Percentiles rank a stretch among this genome's conserved stretches.
Evolutionary conservation across 2,329 filamentous ascomycete genomes (phyloP).

Genomic region (Pestalotiopsis sp.): DNA sequence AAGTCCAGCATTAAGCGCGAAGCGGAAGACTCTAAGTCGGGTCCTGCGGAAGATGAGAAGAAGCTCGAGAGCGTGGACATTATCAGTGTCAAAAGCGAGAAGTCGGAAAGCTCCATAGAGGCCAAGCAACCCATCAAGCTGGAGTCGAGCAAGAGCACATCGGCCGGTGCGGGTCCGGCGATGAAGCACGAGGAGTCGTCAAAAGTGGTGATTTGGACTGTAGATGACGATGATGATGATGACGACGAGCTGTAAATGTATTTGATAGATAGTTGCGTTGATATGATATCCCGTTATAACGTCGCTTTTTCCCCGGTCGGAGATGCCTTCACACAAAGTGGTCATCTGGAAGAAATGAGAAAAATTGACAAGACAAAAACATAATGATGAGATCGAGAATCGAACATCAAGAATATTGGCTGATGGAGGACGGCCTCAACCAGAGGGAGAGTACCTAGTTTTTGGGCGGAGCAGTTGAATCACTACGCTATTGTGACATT

Average conservation of each 20-base stretch:
- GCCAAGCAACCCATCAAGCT: not conserved
- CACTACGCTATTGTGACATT: no score
- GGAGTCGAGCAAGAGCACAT: not conserved
- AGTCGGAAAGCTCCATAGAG: not conserved
- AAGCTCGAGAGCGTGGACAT: not conserved
- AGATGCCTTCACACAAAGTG: no score
- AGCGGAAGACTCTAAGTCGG: not conserved
- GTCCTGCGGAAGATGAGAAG: no score
- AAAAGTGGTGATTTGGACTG: conserved; percentile 16
- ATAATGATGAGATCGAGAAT: no score
- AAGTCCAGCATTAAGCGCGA: not conserved
- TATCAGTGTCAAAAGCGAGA: not conserved
- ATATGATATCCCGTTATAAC: not conserved
- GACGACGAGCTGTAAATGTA: conserved; percentile 10
- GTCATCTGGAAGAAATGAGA: no score
- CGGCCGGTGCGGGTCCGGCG: not conserved
- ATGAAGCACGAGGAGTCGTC: conserved; percentile 10
- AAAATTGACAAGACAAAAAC: no score
- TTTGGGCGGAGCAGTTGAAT: no score
- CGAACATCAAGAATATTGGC: no score
- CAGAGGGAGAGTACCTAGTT: no score
- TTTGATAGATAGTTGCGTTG: no score
- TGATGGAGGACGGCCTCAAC: no score
- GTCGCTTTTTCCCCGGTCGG: no score
- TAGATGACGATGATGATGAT: conserved; percentile 13